Conservation (phyloP, 768 basidiomycete genomes). For the Naganishia vishniacii region DNA sequence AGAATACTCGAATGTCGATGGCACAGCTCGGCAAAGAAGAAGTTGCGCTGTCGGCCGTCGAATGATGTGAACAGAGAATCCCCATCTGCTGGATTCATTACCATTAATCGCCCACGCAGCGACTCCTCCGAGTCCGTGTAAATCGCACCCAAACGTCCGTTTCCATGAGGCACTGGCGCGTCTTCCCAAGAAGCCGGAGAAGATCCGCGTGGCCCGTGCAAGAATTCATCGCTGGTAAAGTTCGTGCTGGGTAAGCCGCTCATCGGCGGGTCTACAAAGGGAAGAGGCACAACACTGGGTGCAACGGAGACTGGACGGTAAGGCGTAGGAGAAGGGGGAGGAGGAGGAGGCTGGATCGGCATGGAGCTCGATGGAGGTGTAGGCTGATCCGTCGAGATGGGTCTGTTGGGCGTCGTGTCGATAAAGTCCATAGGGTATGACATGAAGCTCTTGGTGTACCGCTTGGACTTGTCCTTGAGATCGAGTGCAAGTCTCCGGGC, state of each 20-base stretch:
- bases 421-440: slow-evolving; percentile 13
- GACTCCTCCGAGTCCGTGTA: not conserved
- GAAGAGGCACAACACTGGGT: not conserved
- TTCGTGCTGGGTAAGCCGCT: slow-evolving; percentile 7
- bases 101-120: not conserved
- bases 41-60: not conserved
- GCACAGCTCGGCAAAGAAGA: slow-evolving; percentile 4
- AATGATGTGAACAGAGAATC: too few species aligned
- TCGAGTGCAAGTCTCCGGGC: not conserved
- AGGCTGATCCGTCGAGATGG: not conserved
- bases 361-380: not conserved
- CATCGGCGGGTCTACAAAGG: not conserved
- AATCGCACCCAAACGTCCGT: not conserved
- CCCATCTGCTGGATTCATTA: not conserved
- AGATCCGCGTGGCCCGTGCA: not conserved
- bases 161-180: not conserved
- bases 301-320: not conserved
- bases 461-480: slow-evolving; percentile 12
- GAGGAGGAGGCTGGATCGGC: not conserved
- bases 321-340: slow-evolving; percentile 14
- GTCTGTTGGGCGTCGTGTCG: not conserved
- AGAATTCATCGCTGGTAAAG: slow-evolving; percentile 4
- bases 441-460: slow-evolving; percentile 18
- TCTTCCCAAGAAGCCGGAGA: slow-evolving; percentile 16
- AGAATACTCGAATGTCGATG: slow-evolving; percentile 10